phyloP scores from a whole-genome alignment of 768 basidiomycete genomes.

The Clitopilus passeckerianus region DNA sequence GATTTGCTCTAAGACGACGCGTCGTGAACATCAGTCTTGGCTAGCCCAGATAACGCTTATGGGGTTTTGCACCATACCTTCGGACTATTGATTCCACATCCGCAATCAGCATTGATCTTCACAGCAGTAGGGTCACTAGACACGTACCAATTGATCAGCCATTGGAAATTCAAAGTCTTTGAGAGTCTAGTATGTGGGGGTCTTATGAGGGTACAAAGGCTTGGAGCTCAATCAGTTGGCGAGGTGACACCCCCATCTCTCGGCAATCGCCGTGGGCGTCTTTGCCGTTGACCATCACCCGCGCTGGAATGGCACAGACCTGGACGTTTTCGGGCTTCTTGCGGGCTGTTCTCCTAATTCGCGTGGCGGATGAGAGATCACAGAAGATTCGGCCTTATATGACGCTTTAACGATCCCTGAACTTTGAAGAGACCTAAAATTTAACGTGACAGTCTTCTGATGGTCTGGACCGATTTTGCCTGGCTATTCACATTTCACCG shows the following conservation, averaged over 20 bases:
- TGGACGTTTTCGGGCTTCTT: background rate
- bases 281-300: background rate
- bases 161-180: slow-evolving; percentile 18
- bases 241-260: background rate
- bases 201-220: background rate
- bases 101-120: background rate
- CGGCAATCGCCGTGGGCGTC: background rate
- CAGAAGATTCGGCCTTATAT: too few relatives aligned
- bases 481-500: background rate
- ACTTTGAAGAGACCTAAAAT: too few relatives aligned
- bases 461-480: background rate
- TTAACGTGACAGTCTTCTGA: too few relatives aligned
- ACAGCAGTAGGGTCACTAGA: slow-evolving; percentile 2
- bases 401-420: too few relatives aligned
- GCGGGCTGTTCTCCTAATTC: background rate
- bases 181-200: background rate
- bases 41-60: background rate
- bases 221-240: background rate
- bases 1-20: slow-evolving; percentile 66
- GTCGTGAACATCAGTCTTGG: background rate
- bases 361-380: background rate
- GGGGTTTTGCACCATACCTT: slow-evolving; percentile 34
- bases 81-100: too few relatives aligned
- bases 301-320: background rate
- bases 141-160: slow-evolving; percentile 55